phyloP scores from a whole-genome alignment of 768 basidiomycete species.

The Coprinopsis marcescibilis region DNA sequence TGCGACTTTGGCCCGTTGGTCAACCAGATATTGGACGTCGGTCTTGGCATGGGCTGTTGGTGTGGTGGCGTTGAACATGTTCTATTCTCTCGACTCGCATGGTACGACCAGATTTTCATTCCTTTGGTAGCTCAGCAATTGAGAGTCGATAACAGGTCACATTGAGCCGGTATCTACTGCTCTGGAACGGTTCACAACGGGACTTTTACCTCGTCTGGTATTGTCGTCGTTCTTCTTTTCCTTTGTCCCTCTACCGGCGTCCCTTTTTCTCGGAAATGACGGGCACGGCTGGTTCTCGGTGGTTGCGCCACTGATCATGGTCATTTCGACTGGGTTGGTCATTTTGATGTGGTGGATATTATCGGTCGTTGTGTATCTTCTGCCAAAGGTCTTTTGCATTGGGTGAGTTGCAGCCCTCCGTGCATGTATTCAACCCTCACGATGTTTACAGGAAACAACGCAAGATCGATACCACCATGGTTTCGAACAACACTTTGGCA shows the following conservation, averaged over 20 bases:
- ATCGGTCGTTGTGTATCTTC: conserved; percentile 38
- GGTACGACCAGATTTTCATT: conserved; percentile 25
- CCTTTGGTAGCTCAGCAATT: not conserved
- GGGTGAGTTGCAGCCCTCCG: too few species aligned
- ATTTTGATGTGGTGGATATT: conserved; percentile 54
- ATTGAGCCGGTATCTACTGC: conserved; percentile 48
- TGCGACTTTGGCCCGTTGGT: conserved; percentile 64
- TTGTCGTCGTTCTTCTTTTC: conserved; percentile 39
- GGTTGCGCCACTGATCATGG: conserved; percentile 51
- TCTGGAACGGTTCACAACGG: conserved; percentile 36
- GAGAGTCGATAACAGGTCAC: conserved; percentile 21
- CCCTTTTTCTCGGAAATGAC: conserved; percentile 55
- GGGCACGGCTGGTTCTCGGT: conserved; percentile 43
- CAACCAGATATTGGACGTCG: conserved; percentile 69
- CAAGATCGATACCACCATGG: conserved; percentile 26
- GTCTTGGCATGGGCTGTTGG: conserved; percentile 71
- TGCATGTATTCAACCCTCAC: not conserved
- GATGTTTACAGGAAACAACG: conserved; percentile 15
- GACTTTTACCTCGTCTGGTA: conserved; percentile 37
- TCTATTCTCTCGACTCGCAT: conserved; percentile 41
- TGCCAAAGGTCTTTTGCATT: conserved; percentile 29
- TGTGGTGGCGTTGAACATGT: conserved; percentile 54
- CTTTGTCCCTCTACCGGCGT: conserved; percentile 49
- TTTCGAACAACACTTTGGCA: conserved; percentile 43
- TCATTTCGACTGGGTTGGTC: conserved; percentile 63